Evolutionary conservation across 2,329 filamentous ascomycete genomes (phyloP).

Genomic region (Paraconiothyrium sp.): DNA sequence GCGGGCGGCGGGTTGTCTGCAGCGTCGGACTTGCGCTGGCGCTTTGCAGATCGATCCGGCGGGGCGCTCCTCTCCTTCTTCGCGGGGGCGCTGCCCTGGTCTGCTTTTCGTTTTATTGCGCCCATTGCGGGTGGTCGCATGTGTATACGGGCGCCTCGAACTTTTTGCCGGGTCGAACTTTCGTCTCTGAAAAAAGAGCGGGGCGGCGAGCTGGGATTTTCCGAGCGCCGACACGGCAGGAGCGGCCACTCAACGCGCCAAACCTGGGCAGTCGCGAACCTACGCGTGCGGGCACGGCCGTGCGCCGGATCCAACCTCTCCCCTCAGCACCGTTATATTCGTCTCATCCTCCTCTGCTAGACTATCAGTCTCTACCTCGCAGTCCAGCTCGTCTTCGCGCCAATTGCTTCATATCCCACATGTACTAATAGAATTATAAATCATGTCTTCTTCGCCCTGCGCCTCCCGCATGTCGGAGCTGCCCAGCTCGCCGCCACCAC

Average conservation of each 20-base stretch:
- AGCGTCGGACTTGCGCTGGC: slow-evolving; percentile 48
- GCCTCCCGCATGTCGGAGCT: slow-evolving; percentile 41
- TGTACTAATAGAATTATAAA: slow-evolving; percentile 26
- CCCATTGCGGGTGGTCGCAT: slow-evolving; percentile 48
- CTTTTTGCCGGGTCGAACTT: slow-evolving; percentile 16
- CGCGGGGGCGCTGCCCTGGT: slow-evolving; percentile 38
- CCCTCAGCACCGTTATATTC: slow-evolving; percentile 21
- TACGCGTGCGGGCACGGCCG: slow-evolving; percentile 19
- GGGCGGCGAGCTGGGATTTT: slow-evolving; percentile 32
- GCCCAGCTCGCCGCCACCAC: slow-evolving; percentile 51
- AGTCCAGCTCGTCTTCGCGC: not conserved
- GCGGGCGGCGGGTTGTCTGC: slow-evolving; percentile 36
- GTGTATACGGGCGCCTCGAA: slow-evolving; percentile 18
- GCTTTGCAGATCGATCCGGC: slow-evolving; percentile 47
- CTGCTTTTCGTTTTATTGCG: slow-evolving; percentile 58
- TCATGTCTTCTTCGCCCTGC: slow-evolving; percentile 37
- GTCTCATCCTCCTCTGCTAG: slow-evolving; percentile 11
- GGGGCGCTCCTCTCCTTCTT: slow-evolving; percentile 44
- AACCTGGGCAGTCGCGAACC: slow-evolving; percentile 17
- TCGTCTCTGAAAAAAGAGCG: slow-evolving; percentile 30
- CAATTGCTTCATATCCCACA: slow-evolving; percentile 14
- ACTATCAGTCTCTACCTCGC: not conserved
- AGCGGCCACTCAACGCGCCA: slow-evolving; percentile 31
- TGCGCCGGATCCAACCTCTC: slow-evolving; percentile 33
- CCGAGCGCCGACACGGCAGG: slow-evolving; percentile 25